These are phyloP conservation scores for Blastobotrys terrestris DNA, from an alignment of 805 yeast genomes.

Conservation along the genomic window DNA sequence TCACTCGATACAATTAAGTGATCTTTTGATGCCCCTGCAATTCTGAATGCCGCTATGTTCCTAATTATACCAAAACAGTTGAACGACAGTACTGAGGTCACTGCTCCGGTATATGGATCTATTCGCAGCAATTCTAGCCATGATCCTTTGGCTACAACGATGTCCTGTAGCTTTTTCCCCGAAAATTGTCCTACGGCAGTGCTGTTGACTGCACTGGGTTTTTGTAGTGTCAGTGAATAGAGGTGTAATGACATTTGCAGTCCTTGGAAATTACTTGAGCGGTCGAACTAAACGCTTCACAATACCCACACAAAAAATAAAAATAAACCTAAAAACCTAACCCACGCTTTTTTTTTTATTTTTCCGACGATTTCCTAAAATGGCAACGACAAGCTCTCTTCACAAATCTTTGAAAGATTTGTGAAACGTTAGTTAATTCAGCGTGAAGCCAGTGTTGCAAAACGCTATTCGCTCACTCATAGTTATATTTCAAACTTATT, in stretches of 20 bases:
- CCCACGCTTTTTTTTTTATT: not conserved
- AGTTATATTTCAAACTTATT: no score
- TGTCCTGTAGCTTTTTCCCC: conserved; percentile 53
- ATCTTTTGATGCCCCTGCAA: conserved; percentile 51
- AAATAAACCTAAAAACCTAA: not conserved
- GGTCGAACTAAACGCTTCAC: not conserved
- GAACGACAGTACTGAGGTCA: conserved; percentile 39
- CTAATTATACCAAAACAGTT: conserved; percentile 57
- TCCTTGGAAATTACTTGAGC: not conserved
- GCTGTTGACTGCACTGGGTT: conserved; percentile 46
- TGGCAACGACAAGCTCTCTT: no score
- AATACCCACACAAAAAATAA: not conserved
- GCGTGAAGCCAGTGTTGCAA: no score
- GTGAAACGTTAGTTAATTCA: no score
- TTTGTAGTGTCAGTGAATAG: conserved; percentile 66
- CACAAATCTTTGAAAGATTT: no score
- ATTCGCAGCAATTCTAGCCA: conserved; percentile 48
- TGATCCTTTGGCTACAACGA: conserved; percentile 53
- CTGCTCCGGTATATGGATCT: conserved; percentile 50
- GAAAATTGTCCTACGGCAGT: conserved; percentile 67
- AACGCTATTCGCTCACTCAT: no score
- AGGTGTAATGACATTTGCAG: conserved; percentile 26
- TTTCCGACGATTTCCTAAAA: not conserved
- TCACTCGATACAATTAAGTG: conserved; percentile 67
- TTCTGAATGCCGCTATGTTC: conserved; percentile 43